Base-by-base conservation (phyloP, 345 rosid species). In the Gynandropsis gynandra region DNA sequence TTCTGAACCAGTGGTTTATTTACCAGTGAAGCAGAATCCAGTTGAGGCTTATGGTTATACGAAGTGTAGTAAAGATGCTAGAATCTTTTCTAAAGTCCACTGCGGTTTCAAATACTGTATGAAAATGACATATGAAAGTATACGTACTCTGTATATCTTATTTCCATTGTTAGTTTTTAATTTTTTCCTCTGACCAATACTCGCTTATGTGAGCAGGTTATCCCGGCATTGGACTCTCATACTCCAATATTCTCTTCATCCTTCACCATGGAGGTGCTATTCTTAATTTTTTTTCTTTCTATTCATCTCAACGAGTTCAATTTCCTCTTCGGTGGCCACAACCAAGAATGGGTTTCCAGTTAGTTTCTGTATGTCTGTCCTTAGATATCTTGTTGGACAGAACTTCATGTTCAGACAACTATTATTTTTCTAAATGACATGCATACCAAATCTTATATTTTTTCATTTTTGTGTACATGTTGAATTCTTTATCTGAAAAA, bases 161-260 rank as follows among this genome's bases (percentile, higher is more conserved):
- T 10, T 12, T 13, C 17, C 48, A 11, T 43, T 43, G 42, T 16
- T 56, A 4, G 10, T 18, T 13, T 41, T 43, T 35, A 8, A n/a
- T n/a, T 35, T 39, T 1, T 24, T 27, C 9, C 27, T 24, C 46
- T 15, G 36, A 50, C 41, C 15, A 12, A 39, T 56, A 51, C 34
- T 55, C 42, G 56, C 47, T 17, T 57, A n/a, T 21, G 50, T 63
- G 58, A 59, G 52, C 89, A 87, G 98, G 98, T 92, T 40, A 76
- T 92, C 65, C 95, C 98, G 3, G 95, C 96, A 20, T 54, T 92
- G 80, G 98, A 92, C 76, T 16, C 78, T 42, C 59, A 50, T 52
- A 87, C 96, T 27, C 96, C 98, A 8, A 85, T 92, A 70, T 87
- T 62, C 61, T 82, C 98, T 15, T 92, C 98, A 46, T 92, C 98